Evolutionary conservation across 306 rosid genomes (phyloP).

Genomic region (Pyrus bretschneideri): DNA sequence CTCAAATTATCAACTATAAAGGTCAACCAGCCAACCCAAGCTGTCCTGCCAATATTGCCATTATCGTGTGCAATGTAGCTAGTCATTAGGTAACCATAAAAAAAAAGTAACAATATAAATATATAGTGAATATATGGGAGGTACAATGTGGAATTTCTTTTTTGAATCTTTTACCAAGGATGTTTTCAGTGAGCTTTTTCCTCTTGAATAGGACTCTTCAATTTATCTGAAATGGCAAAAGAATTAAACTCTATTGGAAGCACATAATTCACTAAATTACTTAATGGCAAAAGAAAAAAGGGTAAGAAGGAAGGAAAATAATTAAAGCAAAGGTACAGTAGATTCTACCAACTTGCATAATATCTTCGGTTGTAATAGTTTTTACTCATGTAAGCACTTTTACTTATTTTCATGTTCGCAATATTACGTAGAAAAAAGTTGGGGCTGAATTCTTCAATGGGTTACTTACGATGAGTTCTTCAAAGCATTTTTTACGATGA

Average conservation of each 20-base stretch:
- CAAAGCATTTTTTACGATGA: no score
- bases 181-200: background rate
- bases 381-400: background rate
- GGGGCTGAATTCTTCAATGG: background rate
- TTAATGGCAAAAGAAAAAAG: background rate
- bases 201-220: background rate
- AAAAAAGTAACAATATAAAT: slow-evolving; percentile 27
- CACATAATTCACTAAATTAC: slow-evolving; percentile 9
- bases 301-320: background rate
- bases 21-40: slow-evolving; percentile 29
- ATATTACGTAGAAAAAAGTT: background rate
- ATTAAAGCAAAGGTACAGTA: background rate
- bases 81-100: slow-evolving; percentile 31
- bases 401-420: no score
- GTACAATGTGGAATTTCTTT: background rate
- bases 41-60: slow-evolving; percentile 14
- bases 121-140: background rate
- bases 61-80: slow-evolving; percentile 12
- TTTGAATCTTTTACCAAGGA: background rate
- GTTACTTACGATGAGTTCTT: no score
- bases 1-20: slow-evolving; percentile 24
- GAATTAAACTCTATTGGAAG: slow-evolving; percentile 7
- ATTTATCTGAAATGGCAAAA: background rate
- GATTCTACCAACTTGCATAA: slow-evolving; percentile 6
- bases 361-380: background rate